Evolutionary conservation across 768 basidiomycete species (phyloP).

Genomic region (Amanita phalloides): DNA sequence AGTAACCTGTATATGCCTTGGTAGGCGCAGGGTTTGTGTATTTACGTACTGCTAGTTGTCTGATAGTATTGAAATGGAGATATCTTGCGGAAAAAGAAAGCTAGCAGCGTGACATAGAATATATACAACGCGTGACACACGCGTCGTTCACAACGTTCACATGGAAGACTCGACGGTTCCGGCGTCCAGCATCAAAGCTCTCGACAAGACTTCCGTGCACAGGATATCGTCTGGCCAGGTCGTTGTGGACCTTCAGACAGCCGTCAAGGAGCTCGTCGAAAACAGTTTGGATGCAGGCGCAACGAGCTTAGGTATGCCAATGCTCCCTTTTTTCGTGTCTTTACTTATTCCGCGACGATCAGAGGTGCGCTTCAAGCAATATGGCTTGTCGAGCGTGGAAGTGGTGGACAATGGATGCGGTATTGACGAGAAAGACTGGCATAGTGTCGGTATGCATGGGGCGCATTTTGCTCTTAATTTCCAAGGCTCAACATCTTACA

Average conservation of each 20-base stretch:
- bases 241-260: constrained; percentile 85
- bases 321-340: not conserved
- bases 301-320: constrained; percentile 65
- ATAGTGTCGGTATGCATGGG: constrained; percentile 53
- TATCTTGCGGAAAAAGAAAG: too few species aligned
- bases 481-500: constrained; percentile 16
- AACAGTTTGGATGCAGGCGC: constrained; percentile 93
- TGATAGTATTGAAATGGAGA: too few species aligned
- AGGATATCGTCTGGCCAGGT: constrained; percentile 92
- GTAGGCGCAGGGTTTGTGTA: too few species aligned
- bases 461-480: not conserved
- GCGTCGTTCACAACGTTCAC: constrained; percentile 11
- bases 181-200: constrained; percentile 34
- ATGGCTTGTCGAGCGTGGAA: constrained; percentile 69
- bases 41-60: too few species aligned
- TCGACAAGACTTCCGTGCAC: constrained; percentile 74
- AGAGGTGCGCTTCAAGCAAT: constrained; percentile 45
- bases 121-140: constrained; percentile 21
- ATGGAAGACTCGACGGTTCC: not conserved
- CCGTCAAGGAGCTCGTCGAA: constrained; percentile 94
- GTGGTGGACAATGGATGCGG: constrained; percentile 91
- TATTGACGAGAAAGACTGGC: constrained; percentile 68
- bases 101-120: constrained; percentile 18
- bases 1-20: too few species aligned
- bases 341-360: not conserved